Conservation (phyloP, 2,329 filamentous ascomycete genomes). For the Botrytis deweyae region DNA sequence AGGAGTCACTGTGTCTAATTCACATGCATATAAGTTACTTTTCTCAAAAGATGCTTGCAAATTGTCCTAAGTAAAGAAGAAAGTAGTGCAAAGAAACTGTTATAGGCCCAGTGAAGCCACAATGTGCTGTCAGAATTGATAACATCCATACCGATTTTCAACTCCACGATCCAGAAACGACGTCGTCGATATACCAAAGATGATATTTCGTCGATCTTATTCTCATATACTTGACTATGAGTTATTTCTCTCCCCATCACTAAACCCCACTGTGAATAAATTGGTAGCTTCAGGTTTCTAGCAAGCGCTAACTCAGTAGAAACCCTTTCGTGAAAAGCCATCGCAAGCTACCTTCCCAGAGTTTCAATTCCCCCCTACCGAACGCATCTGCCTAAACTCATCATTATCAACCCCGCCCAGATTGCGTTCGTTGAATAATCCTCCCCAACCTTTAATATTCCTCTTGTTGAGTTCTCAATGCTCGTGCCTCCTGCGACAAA, state of each 20-base stretch:
- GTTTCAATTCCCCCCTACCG: not conserved
- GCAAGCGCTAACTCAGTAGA: not conserved
- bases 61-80: not conserved
- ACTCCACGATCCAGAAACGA: no score
- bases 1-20: not conserved
- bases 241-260: no score
- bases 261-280: no score
- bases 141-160: not conserved
- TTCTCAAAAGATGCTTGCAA: not conserved
- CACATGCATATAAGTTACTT: not conserved
- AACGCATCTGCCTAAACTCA: not conserved
- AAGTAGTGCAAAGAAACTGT: not conserved
- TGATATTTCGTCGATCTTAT: not conserved
- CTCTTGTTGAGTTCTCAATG: not conserved
- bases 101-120: not conserved
- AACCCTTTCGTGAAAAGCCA: no score
- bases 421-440: not conserved
- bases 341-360: no score
- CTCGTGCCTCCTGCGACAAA: not conserved
- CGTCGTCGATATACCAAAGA: not conserved
- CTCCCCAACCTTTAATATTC: not conserved
- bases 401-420: not conserved
- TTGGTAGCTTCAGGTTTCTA: no score
- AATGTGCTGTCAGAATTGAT: not conserved
- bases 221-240: fast-evolving